Evolutionary conservation across 2,329 filamentous ascomycete genomes (phyloP).

Genomic region (Malbranchea cinnamomea): DNA sequence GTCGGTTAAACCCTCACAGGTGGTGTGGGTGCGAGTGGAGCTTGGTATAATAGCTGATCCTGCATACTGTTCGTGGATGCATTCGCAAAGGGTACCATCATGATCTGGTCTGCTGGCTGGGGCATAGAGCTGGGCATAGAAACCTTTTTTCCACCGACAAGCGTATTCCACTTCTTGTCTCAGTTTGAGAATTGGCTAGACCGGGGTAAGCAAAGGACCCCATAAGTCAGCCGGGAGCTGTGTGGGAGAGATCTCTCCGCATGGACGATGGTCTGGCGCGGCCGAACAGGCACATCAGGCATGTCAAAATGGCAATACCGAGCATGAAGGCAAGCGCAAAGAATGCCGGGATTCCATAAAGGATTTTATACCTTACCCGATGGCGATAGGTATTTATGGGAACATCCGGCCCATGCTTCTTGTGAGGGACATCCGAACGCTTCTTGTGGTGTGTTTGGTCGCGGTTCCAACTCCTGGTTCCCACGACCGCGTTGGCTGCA

Average conservation of each 20-base stretch:
- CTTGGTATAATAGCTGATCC: conserved; percentile 11
- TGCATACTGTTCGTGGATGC: conserved; percentile 7
- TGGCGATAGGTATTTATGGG: conserved; percentile 8
- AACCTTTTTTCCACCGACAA: conserved; percentile 7
- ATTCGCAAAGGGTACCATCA: conserved; percentile 6
- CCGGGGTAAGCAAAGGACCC: conserved; percentile 9
- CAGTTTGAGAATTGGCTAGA: conserved; percentile 6
- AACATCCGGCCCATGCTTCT: conserved; percentile 20
- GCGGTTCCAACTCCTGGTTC: conserved; percentile 17
- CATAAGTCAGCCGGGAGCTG: conserved; percentile 8
- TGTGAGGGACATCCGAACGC: conserved; percentile 23
- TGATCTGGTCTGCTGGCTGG: conserved; percentile 5
- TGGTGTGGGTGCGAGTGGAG: too few species aligned
- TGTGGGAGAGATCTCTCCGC: conserved; percentile 8
- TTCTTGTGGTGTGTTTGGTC: conserved; percentile 21
- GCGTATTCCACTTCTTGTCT: conserved; percentile 7
- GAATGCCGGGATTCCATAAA: conserved; percentile 21
- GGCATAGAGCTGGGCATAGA: conserved; percentile 4
- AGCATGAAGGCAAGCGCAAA: conserved; percentile 37
- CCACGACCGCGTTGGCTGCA: conserved; percentile 28
- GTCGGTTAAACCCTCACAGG: too few species aligned
- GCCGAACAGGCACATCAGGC: conserved; percentile 17
- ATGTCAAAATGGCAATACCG: conserved; percentile 21
- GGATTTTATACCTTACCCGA: conserved; percentile 7
- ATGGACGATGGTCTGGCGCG: conserved; percentile 8